Evolutionary conservation across 1,284 basidiomycete genomes (phyloP).

Genomic region (Trichosporon inkin): DNA sequence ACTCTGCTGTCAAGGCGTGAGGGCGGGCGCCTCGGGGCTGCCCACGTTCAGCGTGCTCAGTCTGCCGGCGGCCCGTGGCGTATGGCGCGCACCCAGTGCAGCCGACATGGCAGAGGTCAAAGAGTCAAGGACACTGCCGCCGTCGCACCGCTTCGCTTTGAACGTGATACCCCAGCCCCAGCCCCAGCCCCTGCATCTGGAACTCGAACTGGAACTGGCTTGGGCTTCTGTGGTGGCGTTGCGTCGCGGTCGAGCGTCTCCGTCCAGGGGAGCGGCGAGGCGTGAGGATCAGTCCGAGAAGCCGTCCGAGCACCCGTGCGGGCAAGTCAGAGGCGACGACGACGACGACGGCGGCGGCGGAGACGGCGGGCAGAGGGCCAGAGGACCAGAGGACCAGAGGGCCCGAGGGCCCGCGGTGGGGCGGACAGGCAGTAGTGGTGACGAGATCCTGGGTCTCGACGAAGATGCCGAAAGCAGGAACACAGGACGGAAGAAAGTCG

Average conservation of each 20-base stretch:
- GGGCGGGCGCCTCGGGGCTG: background rate
- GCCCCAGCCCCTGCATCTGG: background rate
- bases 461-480: background rate
- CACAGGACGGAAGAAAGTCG: background rate
- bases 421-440: background rate
- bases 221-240: conserved; percentile 1
- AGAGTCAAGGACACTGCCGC: too few relatives aligned
- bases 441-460: background rate
- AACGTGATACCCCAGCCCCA: too few relatives aligned
- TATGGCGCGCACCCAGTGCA: too few relatives aligned
- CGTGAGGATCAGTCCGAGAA: background rate
- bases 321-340: too few relatives aligned
- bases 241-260: background rate
- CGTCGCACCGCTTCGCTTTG: too few relatives aligned
- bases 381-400: too few relatives aligned
- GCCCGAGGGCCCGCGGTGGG: too few relatives aligned
- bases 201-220: background rate
- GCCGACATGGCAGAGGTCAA: too few relatives aligned
- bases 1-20: background rate
- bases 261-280: background rate
- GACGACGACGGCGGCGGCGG: too few relatives aligned
- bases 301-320: background rate
- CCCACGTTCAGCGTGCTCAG: too few relatives aligned
- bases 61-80: too few relatives aligned
- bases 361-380: too few relatives aligned